These are phyloP conservation scores for Termitomyces sp. DNA, from an alignment of 1,284 basidiomycete genomes.

Conservation along the genomic window DNA sequence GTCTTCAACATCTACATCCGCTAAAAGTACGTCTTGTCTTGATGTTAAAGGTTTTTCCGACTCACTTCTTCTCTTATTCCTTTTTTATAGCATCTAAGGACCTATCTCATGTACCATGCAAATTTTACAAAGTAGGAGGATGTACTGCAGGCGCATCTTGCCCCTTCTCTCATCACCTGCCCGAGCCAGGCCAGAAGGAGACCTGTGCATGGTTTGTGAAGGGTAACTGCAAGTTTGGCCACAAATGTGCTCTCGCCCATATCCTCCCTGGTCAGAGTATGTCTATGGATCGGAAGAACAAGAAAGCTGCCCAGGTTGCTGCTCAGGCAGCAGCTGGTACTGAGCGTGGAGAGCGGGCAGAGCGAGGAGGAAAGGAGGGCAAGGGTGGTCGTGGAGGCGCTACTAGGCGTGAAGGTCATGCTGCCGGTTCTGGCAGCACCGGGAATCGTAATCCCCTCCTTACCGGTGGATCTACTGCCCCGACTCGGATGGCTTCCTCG, in stretches of 20 bases:
- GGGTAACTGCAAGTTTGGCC: constrained; percentile 97
- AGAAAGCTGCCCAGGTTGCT: constrained; percentile 86
- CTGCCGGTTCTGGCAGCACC: constrained; percentile 16
- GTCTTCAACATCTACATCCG: constrained; percentile 22
- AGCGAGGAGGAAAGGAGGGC: constrained; percentile 33
- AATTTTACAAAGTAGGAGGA: constrained; percentile 92
- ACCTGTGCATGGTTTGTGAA: constrained; percentile 93
- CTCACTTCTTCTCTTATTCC: background rate
- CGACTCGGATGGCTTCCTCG: constrained; percentile 34
- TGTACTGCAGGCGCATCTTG: constrained; percentile 95
- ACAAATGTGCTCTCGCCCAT: constrained; percentile 95
- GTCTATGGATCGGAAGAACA: constrained; percentile 98
- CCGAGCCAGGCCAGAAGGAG: constrained; percentile 81
- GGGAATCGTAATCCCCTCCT: constrained; percentile 42
- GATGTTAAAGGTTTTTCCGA: background rate
- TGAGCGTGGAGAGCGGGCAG: constrained; percentile 34
- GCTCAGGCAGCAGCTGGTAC: constrained; percentile 45
- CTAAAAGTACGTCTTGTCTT: constrained; percentile 27
- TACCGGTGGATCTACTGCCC: constrained; percentile 37
- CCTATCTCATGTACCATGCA: constrained; percentile 95
- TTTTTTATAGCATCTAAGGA: constrained; percentile 60
- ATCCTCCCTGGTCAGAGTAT: constrained; percentile 90
- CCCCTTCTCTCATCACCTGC: constrained; percentile 80
- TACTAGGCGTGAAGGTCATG: constrained; percentile 20
- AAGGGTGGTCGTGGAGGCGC: constrained; percentile 22